Conservation (phyloP, 2,329 filamentous ascomycete genomes). For the Phyllosticta ampelicida region DNA sequence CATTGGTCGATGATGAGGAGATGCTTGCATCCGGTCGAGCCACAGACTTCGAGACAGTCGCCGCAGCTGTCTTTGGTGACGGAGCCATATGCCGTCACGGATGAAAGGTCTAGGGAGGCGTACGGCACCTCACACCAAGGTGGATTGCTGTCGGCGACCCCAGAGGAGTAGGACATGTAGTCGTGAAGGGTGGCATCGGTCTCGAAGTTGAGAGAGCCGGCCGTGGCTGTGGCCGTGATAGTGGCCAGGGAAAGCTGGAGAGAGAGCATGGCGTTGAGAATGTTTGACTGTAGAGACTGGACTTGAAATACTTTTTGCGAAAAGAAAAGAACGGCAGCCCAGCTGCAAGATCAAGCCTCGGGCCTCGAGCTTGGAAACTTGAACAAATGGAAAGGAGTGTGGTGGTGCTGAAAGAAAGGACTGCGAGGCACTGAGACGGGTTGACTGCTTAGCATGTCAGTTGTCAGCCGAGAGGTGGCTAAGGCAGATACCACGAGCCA, state of each 20-base stretch:
- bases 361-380: not conserved
- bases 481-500: not conserved
- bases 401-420: not conserved
- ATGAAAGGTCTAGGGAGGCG: constrained; percentile 2
- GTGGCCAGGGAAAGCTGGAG: not conserved
- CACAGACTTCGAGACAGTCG: constrained; percentile 62
- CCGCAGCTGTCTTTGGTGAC: constrained; percentile 38
- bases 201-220: not conserved
- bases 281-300: not conserved
- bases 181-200: constrained; percentile 10
- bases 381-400: not conserved
- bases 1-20: constrained; percentile 75
- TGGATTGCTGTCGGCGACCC: constrained; percentile 1
- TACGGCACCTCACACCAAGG: constrained; percentile 7
- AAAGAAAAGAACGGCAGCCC: not conserved
- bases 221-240: not conserved
- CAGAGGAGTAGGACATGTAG: constrained; percentile 1
- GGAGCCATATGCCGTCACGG: constrained; percentile 4
- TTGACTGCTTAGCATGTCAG: not conserved
- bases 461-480: not conserved
- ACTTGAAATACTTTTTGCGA: not conserved
- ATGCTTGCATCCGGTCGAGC: constrained; percentile 94
- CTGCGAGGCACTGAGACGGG: not conserved
- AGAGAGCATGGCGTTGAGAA: not conserved
- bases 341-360: not conserved